Evolutionary conservation across 2,329 filamentous ascomycete species (phyloP).

Genomic region (Xylariomycetidae sp.): DNA sequence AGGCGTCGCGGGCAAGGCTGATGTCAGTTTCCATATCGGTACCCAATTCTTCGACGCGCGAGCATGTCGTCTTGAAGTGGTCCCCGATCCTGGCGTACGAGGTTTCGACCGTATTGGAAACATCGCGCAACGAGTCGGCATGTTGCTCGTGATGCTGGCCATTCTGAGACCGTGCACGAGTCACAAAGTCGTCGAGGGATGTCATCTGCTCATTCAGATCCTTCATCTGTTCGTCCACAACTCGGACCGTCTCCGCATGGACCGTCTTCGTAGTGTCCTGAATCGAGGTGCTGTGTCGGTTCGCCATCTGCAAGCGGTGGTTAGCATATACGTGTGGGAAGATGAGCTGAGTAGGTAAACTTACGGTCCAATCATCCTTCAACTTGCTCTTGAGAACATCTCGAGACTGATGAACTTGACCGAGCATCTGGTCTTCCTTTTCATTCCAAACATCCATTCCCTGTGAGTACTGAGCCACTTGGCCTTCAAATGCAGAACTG

Average conservation of each 20-base stretch:
- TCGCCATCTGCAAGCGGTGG: conserved; percentile 50
- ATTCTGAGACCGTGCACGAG: conserved; percentile 75
- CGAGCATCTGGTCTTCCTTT: conserved; percentile 62
- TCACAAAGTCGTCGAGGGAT: conserved; percentile 84
- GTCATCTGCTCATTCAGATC: conserved; percentile 86
- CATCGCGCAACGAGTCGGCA: conserved; percentile 53
- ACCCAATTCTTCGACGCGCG: conserved; percentile 62
- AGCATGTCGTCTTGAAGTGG: conserved; percentile 64
- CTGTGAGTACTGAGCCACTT: conserved; percentile 58
- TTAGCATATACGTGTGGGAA: conserved; percentile 25
- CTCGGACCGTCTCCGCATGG: conserved; percentile 81
- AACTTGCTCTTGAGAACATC: conserved; percentile 76
- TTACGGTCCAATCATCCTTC: conserved; percentile 78
- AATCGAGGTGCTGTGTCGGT: conserved; percentile 75
- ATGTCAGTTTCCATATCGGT: conserved; percentile 60
- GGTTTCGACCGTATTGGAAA: conserved; percentile 63
- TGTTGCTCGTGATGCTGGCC: conserved; percentile 69
- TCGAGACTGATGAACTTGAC: conserved; percentile 65
- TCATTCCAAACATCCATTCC: conserved; percentile 71
- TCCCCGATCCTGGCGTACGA: conserved; percentile 67
- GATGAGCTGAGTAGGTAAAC: too few relatives aligned
- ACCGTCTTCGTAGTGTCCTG: conserved; percentile 79
- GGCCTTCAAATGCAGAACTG: conserved; percentile 58
- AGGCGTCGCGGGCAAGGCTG: conserved; percentile 48
- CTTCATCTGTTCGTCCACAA: conserved; percentile 82